Evolutionary conservation across 2,329 filamentous ascomycete species (phyloP), one percentile per base, ranked within the genome.

Genomic region (Paecilomyces fulvus): DNA sequence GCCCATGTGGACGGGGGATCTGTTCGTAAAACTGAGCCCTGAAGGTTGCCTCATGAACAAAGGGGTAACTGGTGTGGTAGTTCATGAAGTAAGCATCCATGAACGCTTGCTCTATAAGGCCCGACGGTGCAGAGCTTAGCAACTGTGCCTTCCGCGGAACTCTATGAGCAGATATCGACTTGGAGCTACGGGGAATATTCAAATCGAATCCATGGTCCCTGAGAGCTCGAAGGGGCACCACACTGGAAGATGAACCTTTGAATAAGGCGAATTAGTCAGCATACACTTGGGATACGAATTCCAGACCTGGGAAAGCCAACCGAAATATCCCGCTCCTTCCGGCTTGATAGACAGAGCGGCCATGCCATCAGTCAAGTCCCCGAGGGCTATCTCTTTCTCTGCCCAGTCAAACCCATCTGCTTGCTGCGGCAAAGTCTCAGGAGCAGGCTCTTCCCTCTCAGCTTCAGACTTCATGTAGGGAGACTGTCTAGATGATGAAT

Each of bases 381-480:
- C 70, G 10, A 72, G 65, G 1, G 70, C 68, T 10, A 74, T 67
- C 55, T 71, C 69, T 53, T 71, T 73, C 55, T 74, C 73, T 1
- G 73, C 67, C 62, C 85, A 79, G 61, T 83, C 78, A 61, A 80
- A 84, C 49, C 77, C 79, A 37, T 81, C 71, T 9, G 71, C 70
- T 59, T 73, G 70, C 53, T 72, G 69, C 7, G 71, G 71, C 30
- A 73, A 59, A 50, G 71, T 67, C 80, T 83, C 63, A 69, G 76
- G 68, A 9, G 71, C 69, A 31, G 69, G 63, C 50, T 73, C 70
- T 10, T 67, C 64, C 30, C 66, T 65, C 52, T 71, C 70, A 30
- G 65, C 63, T 53, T 72, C 70, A 30, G 64, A 60, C 52, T 67
- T 73, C 10, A 65, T 65, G 25, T 68, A 70, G 3, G 70, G 72